Evolutionary conservation across 345 rosid genomes (phyloP).

Genomic region (Lepidium africanum): DNA sequence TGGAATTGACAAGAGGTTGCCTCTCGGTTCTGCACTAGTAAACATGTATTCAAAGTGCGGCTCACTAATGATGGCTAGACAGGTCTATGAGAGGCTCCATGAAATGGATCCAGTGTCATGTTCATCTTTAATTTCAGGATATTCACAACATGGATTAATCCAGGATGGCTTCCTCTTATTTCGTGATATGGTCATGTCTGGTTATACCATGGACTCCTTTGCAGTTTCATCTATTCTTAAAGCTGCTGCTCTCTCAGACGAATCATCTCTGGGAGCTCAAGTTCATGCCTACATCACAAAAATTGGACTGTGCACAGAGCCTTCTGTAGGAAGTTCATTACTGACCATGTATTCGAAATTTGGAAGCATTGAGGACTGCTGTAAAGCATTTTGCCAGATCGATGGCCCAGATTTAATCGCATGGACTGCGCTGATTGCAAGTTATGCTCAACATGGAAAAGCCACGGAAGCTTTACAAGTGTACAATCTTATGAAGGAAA

Average conservation of each 20-base stretch:
- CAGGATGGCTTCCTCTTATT: slow-evolving; percentile 48
- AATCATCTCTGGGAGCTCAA: slow-evolving; percentile 52
- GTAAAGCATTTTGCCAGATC: slow-evolving; percentile 49
- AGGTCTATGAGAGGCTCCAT: slow-evolving; percentile 51
- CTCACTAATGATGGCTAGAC: slow-evolving; percentile 42
- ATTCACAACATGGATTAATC: slow-evolving; percentile 43
- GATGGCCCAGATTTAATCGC: slow-evolving; percentile 52
- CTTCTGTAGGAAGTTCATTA: slow-evolving; percentile 65
- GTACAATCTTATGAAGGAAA: slow-evolving; percentile 43
- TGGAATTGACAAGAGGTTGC: slow-evolving; percentile 35
- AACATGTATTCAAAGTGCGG: slow-evolving; percentile 48
- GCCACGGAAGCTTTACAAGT: slow-evolving; percentile 50
- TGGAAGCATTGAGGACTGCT: slow-evolving; percentile 57
- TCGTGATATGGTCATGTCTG: slow-evolving; percentile 36
- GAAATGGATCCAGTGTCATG: slow-evolving; percentile 47
- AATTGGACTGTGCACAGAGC: slow-evolving; percentile 45
- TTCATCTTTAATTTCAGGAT: slow-evolving; percentile 55
- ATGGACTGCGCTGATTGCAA: slow-evolving; percentile 65
- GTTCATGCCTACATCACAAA: slow-evolving; percentile 49
- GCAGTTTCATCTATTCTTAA: slow-evolving; percentile 49
- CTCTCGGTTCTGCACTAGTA: slow-evolving; percentile 49
- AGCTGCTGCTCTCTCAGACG: slow-evolving; percentile 33
- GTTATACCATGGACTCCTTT: slow-evolving; percentile 44
- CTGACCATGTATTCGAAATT: slow-evolving; percentile 61
- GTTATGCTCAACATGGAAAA: slow-evolving; percentile 72